Evolutionary conservation across 2,329 filamentous ascomycete species (phyloP).

Genomic region (Aspergillus japonicus): DNA sequence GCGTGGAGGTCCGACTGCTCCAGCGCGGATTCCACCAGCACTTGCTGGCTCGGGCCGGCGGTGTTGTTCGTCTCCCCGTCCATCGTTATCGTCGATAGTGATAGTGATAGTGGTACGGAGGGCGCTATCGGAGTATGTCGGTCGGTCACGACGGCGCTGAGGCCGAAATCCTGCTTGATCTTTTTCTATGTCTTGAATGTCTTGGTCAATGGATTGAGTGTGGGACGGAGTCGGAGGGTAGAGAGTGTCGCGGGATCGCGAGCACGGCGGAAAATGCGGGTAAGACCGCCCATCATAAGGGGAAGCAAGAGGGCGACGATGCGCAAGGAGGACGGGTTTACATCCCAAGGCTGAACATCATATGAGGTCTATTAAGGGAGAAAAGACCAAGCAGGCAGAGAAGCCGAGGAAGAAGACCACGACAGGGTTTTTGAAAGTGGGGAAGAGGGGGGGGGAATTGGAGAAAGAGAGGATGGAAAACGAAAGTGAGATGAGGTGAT

Average conservation of each 20-base stretch:
- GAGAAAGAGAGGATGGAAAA: neutral
- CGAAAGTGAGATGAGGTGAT: conserved; percentile 8
- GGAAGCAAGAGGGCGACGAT: conserved; percentile 18
- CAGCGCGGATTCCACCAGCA: conserved; percentile 27
- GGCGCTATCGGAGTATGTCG: conserved; percentile 11
- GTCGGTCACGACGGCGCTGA: conserved; percentile 13
- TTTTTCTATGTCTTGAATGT: conserved; percentile 2
- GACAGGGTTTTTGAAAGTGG: neutral
- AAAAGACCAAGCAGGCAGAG: conserved; percentile 13
- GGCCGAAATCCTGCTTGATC: conserved; percentile 6
- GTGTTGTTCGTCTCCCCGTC: conserved; percentile 11
- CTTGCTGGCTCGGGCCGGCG: conserved; percentile 17
- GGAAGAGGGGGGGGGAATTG: too few species aligned
- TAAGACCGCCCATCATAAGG: conserved; percentile 36
- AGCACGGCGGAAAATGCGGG: conserved; percentile 25
- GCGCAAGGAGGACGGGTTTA: conserved; percentile 23
- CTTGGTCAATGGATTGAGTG: neutral
- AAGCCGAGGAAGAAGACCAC: conserved; percentile 15
- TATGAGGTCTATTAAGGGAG: conserved; percentile 29
- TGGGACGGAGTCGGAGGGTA: conserved; percentile 15
- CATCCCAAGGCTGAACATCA: conserved; percentile 27
- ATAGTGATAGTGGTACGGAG: neutral
- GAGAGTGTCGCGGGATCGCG: conserved; percentile 33
- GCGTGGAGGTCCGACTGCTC: conserved; percentile 22
- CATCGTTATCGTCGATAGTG: conserved; percentile 10